Conservation (phyloP, 23 red algal species). For the Gracilaria vermiculophylla region DNA sequence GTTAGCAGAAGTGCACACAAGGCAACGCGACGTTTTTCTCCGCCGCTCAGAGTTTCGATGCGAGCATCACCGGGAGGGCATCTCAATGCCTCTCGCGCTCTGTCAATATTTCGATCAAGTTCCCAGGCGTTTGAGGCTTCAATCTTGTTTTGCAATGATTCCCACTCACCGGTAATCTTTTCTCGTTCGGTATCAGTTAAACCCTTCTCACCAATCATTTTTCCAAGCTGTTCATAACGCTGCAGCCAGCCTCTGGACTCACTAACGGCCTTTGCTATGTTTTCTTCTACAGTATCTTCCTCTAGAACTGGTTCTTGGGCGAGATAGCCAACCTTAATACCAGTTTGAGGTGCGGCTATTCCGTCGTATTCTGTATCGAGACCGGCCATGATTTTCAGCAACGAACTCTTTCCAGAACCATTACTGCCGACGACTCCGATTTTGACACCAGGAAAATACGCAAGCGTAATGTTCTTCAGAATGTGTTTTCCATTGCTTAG, state of each 20-base stretch:
- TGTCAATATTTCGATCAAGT: constrained; percentile 83
- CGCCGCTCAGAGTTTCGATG: constrained; percentile 76
- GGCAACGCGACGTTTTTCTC: constrained; percentile 83
- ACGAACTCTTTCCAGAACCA: constrained; percentile 83
- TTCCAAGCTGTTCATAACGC: constrained; percentile 54
- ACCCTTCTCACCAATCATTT: constrained; percentile 40
- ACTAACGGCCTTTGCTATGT: constrained; percentile 67
- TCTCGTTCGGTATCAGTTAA: constrained; percentile 37
- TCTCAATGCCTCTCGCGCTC: constrained; percentile 78
- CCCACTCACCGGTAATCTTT: constrained; percentile 73
- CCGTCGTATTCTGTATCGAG: constrained; percentile 88
- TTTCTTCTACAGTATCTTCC: constrained; percentile 81
- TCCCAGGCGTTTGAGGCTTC: constrained; percentile 88
- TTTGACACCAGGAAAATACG: constrained; percentile 93
- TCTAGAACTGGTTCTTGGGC: constrained; percentile 84
- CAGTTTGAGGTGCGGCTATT: constrained; percentile 70
- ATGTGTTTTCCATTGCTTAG: constrained; percentile 87
- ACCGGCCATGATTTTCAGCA: constrained; percentile 89
- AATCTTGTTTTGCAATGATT: constrained; percentile 71
- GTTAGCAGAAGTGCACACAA: constrained; percentile 75
- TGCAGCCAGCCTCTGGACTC: constrained; percentile 43
- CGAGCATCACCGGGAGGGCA: constrained; percentile 78
- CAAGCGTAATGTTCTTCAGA: constrained; percentile 83
- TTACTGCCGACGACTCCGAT: constrained; percentile 91
- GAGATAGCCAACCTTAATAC: constrained; percentile 75